Percentiles rank a stretch among this genome's conserved stretches.
Conservation (phyloP, 768 basidiomycete genomes). For the Coprinopsis strossmayeri region DNA sequence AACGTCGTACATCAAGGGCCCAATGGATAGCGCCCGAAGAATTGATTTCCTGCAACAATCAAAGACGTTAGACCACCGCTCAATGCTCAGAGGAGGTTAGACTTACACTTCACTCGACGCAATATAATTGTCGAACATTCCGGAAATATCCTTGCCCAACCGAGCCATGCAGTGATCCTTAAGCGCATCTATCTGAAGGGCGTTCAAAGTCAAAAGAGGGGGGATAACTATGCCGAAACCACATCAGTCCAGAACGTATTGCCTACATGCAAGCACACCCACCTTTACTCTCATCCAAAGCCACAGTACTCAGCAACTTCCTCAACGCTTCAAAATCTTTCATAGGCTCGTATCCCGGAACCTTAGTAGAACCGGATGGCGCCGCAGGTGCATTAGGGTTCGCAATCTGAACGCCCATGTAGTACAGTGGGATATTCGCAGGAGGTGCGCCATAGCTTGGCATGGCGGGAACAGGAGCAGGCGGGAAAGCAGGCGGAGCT, state of each 20-base stretch:
- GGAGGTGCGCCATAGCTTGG: neutral
- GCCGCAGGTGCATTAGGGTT: slow-evolving; percentile 23
- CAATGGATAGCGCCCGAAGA: slow-evolving; percentile 27
- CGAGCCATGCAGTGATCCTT: slow-evolving; percentile 24
- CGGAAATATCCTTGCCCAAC: slow-evolving; percentile 23
- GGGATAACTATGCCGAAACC: slow-evolving; percentile 22
- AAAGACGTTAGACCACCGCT: neutral
- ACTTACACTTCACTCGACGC: slow-evolving; percentile 28
- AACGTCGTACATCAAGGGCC: slow-evolving; percentile 34
- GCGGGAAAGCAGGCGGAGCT: neutral
- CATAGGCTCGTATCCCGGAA: slow-evolving; percentile 27
- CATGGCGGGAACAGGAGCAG: neutral
- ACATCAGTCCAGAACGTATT: neutral
- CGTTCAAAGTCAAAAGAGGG: slow-evolving; percentile 23
- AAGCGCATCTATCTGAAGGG: slow-evolving; percentile 31
- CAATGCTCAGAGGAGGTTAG: neutral
- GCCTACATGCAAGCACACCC: slow-evolving; percentile 10
- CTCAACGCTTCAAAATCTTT: slow-evolving; percentile 24
- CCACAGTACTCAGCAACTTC: slow-evolving; percentile 20
- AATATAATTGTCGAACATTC: slow-evolving; percentile 22
- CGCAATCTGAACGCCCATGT: slow-evolving; percentile 24
- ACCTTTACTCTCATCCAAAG: slow-evolving; percentile 25
- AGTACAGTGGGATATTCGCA: slow-evolving; percentile 14
- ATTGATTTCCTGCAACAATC: slow-evolving; percentile 13
- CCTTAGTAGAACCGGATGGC: slow-evolving; percentile 18